Conservation (phyloP, 345 rosid species). For the Erysimum cheiranthoides region DNA sequence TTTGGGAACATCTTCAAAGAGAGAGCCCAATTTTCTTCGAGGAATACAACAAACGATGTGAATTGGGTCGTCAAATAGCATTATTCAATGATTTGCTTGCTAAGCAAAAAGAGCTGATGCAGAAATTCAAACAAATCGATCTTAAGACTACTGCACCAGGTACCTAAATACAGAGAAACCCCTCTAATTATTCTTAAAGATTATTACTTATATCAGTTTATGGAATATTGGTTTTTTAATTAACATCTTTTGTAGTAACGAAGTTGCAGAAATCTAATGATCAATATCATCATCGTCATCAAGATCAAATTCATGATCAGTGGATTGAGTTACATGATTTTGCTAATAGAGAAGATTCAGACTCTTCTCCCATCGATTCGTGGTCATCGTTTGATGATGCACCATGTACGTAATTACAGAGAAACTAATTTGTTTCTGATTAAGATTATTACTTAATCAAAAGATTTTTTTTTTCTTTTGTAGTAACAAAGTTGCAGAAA, state of each 20-base stretch:
- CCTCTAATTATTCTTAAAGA: neutral
- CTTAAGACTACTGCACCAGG: neutral
- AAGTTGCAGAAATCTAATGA: neutral
- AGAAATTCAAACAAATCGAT: neutral
- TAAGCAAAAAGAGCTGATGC: constrained; percentile 8
- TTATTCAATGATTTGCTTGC: constrained; percentile 4
- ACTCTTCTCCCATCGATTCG: neutral
- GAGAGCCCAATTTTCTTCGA: constrained; percentile 7
- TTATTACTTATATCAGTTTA: neutral
- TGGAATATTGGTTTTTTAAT: neutral
- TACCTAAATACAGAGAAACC: constrained; percentile 9
- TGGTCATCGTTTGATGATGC: neutral
- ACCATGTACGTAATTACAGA: constrained; percentile 8
- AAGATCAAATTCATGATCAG: neutral
- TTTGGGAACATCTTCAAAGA: constrained; percentile 26
- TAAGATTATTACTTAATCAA: neutral
- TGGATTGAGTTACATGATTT: neutral
- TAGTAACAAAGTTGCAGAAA: neutral
- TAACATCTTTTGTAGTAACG: constrained; percentile 1
- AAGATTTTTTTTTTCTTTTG: neutral
- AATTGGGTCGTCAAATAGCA: constrained; percentile 18
- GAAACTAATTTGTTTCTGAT: neutral
- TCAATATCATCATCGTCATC: neutral
- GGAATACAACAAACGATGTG: constrained; percentile 3
- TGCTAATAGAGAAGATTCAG: neutral